phyloP scores from a whole-genome alignment of 2,329 filamentous ascomycete species.

The Ophiostoma tasmaniense region DNA sequence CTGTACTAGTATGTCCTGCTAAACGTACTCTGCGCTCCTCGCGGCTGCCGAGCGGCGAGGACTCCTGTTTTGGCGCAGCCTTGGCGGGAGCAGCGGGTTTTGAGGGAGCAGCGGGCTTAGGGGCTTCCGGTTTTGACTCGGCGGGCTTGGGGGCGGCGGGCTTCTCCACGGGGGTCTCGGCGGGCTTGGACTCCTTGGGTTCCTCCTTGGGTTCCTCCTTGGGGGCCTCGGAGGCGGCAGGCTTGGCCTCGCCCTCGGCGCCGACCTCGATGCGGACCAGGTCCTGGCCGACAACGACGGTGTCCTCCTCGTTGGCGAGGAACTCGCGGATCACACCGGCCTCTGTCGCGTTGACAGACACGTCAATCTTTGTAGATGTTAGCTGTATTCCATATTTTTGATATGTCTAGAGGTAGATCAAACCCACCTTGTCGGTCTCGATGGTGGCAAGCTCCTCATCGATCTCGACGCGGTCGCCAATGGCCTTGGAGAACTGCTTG shows the following conservation, averaged over 20 bases:
- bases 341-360: constrained; percentile 88
- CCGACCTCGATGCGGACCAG: constrained; percentile 79
- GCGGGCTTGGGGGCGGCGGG: constrained; percentile 4
- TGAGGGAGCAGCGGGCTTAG: constrained; percentile 28
- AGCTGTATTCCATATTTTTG: not conserved
- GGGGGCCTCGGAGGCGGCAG: constrained; percentile 24
- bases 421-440: constrained; percentile 87
- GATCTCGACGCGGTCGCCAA: constrained; percentile 88
- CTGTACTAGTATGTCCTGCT: not conserved
- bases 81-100: constrained; percentile 23
- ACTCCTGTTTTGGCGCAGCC: constrained; percentile 25
- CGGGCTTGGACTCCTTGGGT: constrained; percentile 5
- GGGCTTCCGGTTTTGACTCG: constrained; percentile 27
- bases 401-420: not conserved
- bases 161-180: not conserved
- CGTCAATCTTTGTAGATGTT: constrained; percentile 68
- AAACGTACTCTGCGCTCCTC: constrained; percentile 75
- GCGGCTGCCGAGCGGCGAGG: constrained; percentile 55
- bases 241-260: constrained; percentile 42
- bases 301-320: constrained; percentile 87
- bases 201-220: constrained; percentile 24
- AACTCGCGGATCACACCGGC: constrained; percentile 88
- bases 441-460: constrained; percentile 98
- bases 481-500: constrained; percentile 86
- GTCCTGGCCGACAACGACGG: constrained; percentile 88